Evolutionary conservation across 495 filamentous ascomycete species (phyloP).

Genomic region (Melanomma pulvis-pyrius): DNA sequence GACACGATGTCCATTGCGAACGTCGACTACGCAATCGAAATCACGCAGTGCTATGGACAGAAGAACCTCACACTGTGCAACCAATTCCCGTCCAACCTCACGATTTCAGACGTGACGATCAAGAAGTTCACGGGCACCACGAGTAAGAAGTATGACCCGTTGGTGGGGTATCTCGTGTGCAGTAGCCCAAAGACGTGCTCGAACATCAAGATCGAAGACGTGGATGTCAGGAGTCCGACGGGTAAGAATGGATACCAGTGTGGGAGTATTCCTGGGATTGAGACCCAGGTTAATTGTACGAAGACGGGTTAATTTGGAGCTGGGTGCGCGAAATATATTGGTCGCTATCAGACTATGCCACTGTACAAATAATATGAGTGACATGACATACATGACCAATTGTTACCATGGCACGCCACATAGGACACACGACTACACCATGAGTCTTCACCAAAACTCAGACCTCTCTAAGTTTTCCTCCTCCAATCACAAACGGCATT

Average conservation of each 20-base stretch:
- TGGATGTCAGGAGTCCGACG: conserved; percentile 56
- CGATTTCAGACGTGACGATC: conserved; percentile 54
- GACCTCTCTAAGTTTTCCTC: too few species aligned
- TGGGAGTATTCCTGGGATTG: conserved; percentile 51
- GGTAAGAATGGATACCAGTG: conserved; percentile 57
- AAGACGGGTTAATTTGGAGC: neutral
- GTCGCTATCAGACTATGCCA: too few species aligned
- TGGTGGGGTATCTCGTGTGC: conserved; percentile 59
- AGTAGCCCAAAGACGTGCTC: conserved; percentile 58
- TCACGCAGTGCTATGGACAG: conserved; percentile 69
- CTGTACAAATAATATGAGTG: too few species aligned
- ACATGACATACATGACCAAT: too few species aligned
- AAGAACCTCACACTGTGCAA: conserved; percentile 64
- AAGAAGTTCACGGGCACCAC: conserved; percentile 51
- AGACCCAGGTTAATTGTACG: conserved; percentile 54
- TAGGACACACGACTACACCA: too few species aligned
- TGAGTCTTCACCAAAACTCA: too few species aligned
- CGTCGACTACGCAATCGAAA: conserved; percentile 66
- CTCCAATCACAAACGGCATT: too few species aligned
- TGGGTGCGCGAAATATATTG: too few species aligned
- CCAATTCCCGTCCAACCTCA: conserved; percentile 60
- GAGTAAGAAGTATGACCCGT: conserved; percentile 54
- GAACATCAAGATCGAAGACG: conserved; percentile 49
- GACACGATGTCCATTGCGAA: conserved; percentile 58
- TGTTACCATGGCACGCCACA: too few species aligned